Evolutionary conservation across 345 rosid species (phyloP).

Genomic region (Microthlaspi erraticum): DNA sequence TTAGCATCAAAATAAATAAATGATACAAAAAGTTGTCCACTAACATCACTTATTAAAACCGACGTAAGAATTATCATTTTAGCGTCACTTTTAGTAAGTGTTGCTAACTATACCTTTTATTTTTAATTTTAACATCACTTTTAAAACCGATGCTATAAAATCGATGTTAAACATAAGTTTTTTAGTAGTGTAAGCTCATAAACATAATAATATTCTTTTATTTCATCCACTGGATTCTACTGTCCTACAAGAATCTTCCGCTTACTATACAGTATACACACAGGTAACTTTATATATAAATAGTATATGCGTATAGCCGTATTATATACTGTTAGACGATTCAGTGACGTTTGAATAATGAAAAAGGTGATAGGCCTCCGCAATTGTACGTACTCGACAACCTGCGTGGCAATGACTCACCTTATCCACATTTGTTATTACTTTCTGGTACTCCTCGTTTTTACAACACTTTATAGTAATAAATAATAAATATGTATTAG

Average conservation of each 20-base stretch:
- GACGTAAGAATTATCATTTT: no score
- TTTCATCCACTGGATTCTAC: constrained; percentile 6
- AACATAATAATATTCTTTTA: no score
- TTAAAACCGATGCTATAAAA: no score
- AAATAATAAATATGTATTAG: neutral
- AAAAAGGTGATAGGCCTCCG: constrained; percentile 26
- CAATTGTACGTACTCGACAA: constrained; percentile 42
- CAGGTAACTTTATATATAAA: neutral
- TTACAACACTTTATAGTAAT: constrained; percentile 4
- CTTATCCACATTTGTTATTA: constrained; percentile 40
- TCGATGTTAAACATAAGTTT: no score
- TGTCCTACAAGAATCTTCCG: constrained; percentile 22
- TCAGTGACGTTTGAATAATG: constrained; percentile 13
- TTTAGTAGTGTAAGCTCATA: no score
- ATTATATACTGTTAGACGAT: neutral
- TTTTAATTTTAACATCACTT: no score
- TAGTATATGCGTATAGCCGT: no score
- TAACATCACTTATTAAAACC: no score
- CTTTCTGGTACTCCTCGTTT: constrained; percentile 7
- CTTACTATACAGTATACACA: neutral
- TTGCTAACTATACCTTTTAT: no score
- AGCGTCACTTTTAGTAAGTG: no score
- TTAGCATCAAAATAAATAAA: no score
- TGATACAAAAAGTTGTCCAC: no score
- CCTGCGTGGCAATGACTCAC: constrained; percentile 48